These are phyloP conservation scores for Nemania serpens DNA, from an alignment of 2,329 filamentous ascomycete species.

Conservation along the genomic window DNA sequence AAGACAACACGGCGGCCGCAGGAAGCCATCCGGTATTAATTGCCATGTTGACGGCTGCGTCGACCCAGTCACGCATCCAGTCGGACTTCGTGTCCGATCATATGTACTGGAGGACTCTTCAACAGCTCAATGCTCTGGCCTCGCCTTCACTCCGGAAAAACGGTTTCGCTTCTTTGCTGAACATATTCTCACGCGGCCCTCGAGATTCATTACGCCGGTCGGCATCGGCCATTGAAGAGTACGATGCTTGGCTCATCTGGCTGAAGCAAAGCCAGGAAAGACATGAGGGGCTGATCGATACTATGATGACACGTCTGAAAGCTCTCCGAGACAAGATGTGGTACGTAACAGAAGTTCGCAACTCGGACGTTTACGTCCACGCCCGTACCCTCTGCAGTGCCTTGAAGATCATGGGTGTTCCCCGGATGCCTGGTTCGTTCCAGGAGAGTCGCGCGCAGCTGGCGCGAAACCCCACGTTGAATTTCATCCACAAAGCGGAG, in stretches of 20 bases:
- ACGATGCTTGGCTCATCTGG: slow-evolving; percentile 82
- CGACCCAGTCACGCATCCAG: slow-evolving; percentile 74
- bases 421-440: slow-evolving; percentile 59
- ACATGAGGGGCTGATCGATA: slow-evolving; percentile 73
- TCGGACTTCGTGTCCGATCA: slow-evolving; percentile 85
- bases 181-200: slow-evolving; percentile 75
- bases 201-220: slow-evolving; percentile 71
- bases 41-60: slow-evolving; percentile 76
- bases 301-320: slow-evolving; percentile 73
- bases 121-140: slow-evolving; percentile 68
- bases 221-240: slow-evolving; percentile 74
- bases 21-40: slow-evolving; percentile 60
- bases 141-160: slow-evolving; percentile 67
- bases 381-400: slow-evolving; percentile 85
- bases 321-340: slow-evolving; percentile 95
- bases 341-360: slow-evolving; percentile 93
- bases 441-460: slow-evolving; percentile 55
- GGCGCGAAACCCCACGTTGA: slow-evolving; percentile 54
- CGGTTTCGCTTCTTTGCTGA: slow-evolving; percentile 71
- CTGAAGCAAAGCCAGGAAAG: slow-evolving; percentile 81
- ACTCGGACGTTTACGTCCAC: slow-evolving; percentile 86
- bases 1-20: slow-evolving; percentile 35
- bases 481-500: slow-evolving; percentile 78
- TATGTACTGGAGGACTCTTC: slow-evolving; percentile 81
- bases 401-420: slow-evolving; percentile 84